These are phyloP conservation scores for Apiotrichum mycotoxinovorans DNA, from an alignment of 1,284 basidiomycete species.

Conservation along the genomic window DNA sequence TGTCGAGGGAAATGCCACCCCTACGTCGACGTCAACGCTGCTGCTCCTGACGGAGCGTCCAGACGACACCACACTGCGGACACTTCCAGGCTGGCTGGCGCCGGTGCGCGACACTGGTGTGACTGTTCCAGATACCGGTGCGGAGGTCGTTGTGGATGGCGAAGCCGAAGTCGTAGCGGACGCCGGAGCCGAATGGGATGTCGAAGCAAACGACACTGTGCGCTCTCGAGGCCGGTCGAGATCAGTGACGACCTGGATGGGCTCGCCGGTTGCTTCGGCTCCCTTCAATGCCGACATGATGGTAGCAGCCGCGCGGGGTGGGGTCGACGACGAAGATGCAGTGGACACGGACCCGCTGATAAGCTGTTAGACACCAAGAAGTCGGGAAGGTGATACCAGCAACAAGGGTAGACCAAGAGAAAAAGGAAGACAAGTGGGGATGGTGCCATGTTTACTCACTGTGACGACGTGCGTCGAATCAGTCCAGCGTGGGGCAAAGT, in stretches of 20 bases:
- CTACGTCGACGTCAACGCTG: not conserved
- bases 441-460: not conserved
- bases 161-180: not conserved
- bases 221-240: too few relatives aligned
- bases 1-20: not conserved
- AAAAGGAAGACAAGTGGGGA: not conserved
- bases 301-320: not conserved
- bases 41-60: not conserved
- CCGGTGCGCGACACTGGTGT: not conserved
- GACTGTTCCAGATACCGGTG: not conserved
- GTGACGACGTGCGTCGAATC: not conserved
- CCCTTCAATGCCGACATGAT: not conserved
- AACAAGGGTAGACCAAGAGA: not conserved
- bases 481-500: not conserved
- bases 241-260: too few relatives aligned
- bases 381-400: too few relatives aligned
- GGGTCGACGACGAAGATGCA: not conserved
- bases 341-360: conserved; percentile 2
- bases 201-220: not conserved
- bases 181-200: too few relatives aligned
- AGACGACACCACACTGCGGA: not conserved
- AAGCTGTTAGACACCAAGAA: not conserved
- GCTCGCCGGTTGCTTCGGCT: not conserved
- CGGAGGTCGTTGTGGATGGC: not conserved
- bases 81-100: not conserved